Conservation (phyloP, 306 rosid genomes). For the Trifolium pratense region DNA sequence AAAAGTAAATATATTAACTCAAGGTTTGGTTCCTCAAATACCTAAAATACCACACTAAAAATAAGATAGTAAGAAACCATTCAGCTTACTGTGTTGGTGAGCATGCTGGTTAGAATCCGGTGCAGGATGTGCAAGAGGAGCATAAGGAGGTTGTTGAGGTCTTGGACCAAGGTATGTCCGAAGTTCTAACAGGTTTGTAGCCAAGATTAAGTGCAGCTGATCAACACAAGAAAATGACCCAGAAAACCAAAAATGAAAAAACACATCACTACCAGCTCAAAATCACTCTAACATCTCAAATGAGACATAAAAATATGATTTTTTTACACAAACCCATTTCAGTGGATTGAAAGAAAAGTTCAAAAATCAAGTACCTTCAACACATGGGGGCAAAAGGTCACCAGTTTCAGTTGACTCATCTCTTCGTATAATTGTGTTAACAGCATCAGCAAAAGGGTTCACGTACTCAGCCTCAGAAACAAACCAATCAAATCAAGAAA, state of each 20-base stretch:
- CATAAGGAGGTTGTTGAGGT: constrained; percentile 61
- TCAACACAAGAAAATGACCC: constrained; percentile 40
- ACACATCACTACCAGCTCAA: constrained; percentile 46
- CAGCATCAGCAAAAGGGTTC: constrained; percentile 80
- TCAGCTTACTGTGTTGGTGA: constrained; percentile 49
- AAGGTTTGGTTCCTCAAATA: too few species aligned
- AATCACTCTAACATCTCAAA: constrained; percentile 19
- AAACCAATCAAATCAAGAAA: constrained; percentile 35
- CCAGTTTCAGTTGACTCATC: constrained; percentile 88
- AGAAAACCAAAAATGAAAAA: constrained; percentile 41
- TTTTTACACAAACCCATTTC: constrained; percentile 36
- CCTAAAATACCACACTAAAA: too few species aligned
- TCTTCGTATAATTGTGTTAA: constrained; percentile 91
- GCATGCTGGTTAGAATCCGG: constrained; percentile 52
- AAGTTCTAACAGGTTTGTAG: constrained; percentile 86
- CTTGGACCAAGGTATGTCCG: constrained; percentile 88
- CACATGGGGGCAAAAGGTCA: constrained; percentile 93
- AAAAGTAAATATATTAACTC: too few species aligned
- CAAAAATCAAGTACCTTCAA: constrained; percentile 76
- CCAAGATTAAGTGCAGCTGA: constrained; percentile 99
- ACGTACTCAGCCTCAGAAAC: constrained; percentile 79
- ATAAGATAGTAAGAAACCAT: constrained; percentile 49
- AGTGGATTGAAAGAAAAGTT: constrained; percentile 42
- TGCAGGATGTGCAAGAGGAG: constrained; percentile 46
- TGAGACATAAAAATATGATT: constrained; percentile 39